Evolutionary conservation across 805 yeast genomes (phyloP).

Genomic region (Metschnikowia shivogae): DNA sequence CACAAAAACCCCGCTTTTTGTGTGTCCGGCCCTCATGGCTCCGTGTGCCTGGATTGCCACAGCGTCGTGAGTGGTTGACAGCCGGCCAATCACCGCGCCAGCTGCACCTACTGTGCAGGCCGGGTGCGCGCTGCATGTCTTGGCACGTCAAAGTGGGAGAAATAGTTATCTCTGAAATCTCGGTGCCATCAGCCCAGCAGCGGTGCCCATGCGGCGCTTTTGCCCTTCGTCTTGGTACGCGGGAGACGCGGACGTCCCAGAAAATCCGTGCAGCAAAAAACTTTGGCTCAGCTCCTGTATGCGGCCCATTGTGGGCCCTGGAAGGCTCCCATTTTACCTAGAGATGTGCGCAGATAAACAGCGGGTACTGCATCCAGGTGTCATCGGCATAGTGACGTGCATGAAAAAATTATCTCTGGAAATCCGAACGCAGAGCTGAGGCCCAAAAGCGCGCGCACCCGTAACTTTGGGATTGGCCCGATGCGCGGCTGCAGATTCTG

Average conservation of each 20-base stretch:
- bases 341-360: not conserved
- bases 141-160: constrained; percentile 1
- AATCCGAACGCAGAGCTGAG: constrained; percentile 3
- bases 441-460: not conserved
- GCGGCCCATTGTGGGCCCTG: not conserved
- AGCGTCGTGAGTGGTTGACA: constrained; percentile 1
- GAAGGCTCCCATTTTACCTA: not conserved
- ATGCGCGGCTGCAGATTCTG: no score
- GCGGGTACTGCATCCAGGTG: not conserved
- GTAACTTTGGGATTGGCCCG: not conserved
- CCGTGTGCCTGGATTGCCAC: not conserved
- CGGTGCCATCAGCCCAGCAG: not conserved
- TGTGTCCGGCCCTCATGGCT: not conserved
- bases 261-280: no score
- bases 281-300: no score
- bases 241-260: not conserved
- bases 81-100: not conserved
- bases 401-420: constrained; percentile 2
- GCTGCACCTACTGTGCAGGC: not conserved
- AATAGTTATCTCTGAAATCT: constrained; percentile 1
- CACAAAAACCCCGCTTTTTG: not conserved
- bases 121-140: not conserved
- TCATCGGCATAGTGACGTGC: constrained; percentile 3
- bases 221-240: not conserved
- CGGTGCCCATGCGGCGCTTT: not conserved